These are phyloP conservation scores for Verruconis gallopava DNA, from an alignment of 2,329 filamentous ascomycete species.

Conservation along the genomic window DNA sequence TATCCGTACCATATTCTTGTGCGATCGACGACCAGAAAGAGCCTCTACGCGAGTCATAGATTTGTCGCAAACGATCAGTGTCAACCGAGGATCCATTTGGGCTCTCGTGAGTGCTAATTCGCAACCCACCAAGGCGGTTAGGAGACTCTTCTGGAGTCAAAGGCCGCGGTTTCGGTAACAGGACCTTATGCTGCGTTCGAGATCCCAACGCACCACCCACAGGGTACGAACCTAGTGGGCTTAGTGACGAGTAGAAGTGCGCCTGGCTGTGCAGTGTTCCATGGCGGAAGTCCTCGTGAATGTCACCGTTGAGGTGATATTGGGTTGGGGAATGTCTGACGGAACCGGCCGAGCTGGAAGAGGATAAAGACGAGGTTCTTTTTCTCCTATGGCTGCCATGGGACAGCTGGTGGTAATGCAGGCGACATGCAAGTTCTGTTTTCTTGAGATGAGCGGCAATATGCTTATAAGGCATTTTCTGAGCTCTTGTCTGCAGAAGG, in stretches of 20 bases:
- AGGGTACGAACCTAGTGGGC: slow-evolving; percentile 24
- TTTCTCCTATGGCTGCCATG: slow-evolving; percentile 72
- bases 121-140: slow-evolving; percentile 19
- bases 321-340: slow-evolving; percentile 10
- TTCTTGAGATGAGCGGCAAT: slow-evolving; percentile 77
- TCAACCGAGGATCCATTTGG: slow-evolving; percentile 43
- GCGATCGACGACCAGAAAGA: slow-evolving; percentile 64
- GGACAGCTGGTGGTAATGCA: slow-evolving; percentile 77
- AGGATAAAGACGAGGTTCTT: slow-evolving; percentile 58
- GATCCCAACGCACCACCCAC: slow-evolving; percentile 14
- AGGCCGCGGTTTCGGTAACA: slow-evolving; percentile 52
- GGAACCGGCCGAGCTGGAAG: slow-evolving; percentile 29
- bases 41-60: slow-evolving; percentile 57
- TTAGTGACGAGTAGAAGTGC: slow-evolving; percentile 19
- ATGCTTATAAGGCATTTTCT: slow-evolving; percentile 87
- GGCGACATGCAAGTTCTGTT: slow-evolving; percentile 73
- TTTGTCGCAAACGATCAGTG: slow-evolving; percentile 51
- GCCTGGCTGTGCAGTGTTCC: slow-evolving; percentile 24
- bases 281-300: slow-evolving; percentile 18
- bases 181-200: slow-evolving; percentile 22
- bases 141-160: slow-evolving; percentile 25
- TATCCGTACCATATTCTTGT: slow-evolving; percentile 54
- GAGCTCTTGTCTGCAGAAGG: slow-evolving; percentile 67
- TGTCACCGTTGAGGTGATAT: slow-evolving; percentile 14
- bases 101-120: slow-evolving; percentile 25